phyloP scores from a whole-genome alignment of 2,329 filamentous ascomycete genomes.

The Hymenoscyphus occultus region DNA sequence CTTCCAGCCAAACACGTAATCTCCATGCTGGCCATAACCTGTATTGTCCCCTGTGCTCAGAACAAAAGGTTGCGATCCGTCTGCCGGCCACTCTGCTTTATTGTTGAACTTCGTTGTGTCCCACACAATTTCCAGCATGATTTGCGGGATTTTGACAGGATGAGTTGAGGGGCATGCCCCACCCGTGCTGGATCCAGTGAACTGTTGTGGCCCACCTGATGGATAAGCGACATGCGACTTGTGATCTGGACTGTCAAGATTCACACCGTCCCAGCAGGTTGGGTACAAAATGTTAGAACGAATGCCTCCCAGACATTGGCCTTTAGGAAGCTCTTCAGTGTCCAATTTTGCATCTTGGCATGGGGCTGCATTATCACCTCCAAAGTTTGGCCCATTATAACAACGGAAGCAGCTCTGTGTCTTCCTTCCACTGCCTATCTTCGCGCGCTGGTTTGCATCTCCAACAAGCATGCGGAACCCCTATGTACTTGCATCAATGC shows the following conservation, averaged over 20 bases:
- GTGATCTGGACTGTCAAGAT: constrained; percentile 26
- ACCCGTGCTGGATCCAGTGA: constrained; percentile 37
- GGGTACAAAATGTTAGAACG: constrained; percentile 56
- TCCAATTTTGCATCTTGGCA: constrained; percentile 33
- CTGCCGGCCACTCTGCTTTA: constrained; percentile 43
- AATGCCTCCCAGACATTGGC: constrained; percentile 45
- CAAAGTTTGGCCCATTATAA: constrained; percentile 47
- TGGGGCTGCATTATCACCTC: constrained; percentile 43
- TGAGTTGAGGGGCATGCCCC: constrained; percentile 34
- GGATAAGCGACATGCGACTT: constrained; percentile 32
- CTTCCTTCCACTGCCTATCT: constrained; percentile 47
- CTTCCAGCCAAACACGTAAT: constrained; percentile 53
- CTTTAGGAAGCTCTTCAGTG: constrained; percentile 10
- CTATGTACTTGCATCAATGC: constrained; percentile 55
- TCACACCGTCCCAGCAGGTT: constrained; percentile 28
- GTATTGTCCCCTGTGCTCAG: constrained; percentile 45
- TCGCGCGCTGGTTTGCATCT: constrained; percentile 57
- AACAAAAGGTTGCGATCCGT: constrained; percentile 45
- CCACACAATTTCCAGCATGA: constrained; percentile 52
- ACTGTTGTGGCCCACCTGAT: constrained; percentile 28
- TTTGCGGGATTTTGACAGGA: constrained; percentile 47
- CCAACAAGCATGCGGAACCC: constrained; percentile 81
- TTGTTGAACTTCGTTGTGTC: constrained; percentile 44
- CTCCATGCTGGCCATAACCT: constrained; percentile 48
- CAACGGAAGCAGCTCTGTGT: constrained; percentile 57